Base-by-base conservation (phyloP, 495 filamentous ascomycete species). In the Niebla homalea region DNA sequence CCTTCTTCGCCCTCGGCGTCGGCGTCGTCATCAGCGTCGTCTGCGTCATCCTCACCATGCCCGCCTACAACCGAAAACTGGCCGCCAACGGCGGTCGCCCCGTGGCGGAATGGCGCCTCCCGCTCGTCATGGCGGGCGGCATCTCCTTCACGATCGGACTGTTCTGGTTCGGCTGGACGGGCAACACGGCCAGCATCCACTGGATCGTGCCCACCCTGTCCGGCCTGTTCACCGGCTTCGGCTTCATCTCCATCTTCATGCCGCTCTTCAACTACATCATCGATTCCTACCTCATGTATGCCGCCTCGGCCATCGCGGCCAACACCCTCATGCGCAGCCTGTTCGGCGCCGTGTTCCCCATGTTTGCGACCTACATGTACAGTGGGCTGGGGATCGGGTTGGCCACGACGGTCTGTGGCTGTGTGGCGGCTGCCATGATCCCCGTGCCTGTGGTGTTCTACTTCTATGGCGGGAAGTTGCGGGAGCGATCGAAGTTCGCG, bases 81-180 rank as follows among this genome's bases (percentile, higher is more conserved):
- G 60, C 77, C 25, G 60, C 55, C n/a, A 64, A 68, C 39, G 70
- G 79, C 42, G 70, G 72, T 21, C 64, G 63, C 14, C 67, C 77
- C 21, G 64, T 73, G 5, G 79, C 80, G 3, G 79, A 82, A 57
- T 70, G 73, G 52, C 72, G 80, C 4, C 70, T 85, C 3, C 61
- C 74, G 0, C 72, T 72, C 19, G 76, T 81, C 66, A 74, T 83
- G 57, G 50, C 75, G 22, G 80, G 77, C 1, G 71, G 67, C 1
- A 54, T 74, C 14, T 60, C 79, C 37, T 58, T 83, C 14, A 77
- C 79, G 3, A 67, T 71, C 39, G 79, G 79, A 1, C 64, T 81
- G 8, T 82, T 83, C 63, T 78, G 76, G 71, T 83, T 81, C 54
- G 78, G 70, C 36, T 83, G 79, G 80, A 80, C 77, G 3, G 70